Percentiles rank a stretch among this genome's conserved stretches.
Evolutionary conservation across 2,329 filamentous ascomycete species (phyloP).

Genomic region (Aspergillus alliaceus): DNA sequence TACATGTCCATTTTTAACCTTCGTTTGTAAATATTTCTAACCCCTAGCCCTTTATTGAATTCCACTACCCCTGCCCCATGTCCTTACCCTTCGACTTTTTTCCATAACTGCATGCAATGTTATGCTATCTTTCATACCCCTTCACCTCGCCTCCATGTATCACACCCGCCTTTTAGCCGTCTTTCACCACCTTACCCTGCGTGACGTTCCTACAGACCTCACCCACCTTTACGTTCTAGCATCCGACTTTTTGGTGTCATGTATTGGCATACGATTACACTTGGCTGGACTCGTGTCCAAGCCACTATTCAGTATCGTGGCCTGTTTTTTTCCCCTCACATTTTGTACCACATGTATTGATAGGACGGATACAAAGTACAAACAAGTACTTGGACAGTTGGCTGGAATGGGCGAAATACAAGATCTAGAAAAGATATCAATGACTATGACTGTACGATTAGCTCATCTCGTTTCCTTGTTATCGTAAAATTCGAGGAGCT

Average conservation of each 20-base stretch:
- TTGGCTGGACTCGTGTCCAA: neutral
- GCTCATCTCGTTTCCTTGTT: neutral
- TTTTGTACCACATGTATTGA: constrained; percentile 26
- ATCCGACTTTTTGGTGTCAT: neutral
- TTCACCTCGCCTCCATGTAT: neutral
- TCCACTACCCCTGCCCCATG: neutral
- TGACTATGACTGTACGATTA: constrained; percentile 34
- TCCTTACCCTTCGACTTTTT: neutral
- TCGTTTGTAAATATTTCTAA: constrained; percentile 35
- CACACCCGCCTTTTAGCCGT: neutral
- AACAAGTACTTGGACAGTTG: constrained; percentile 8
- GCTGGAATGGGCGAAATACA: constrained; percentile 21
- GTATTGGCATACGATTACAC: neutral
- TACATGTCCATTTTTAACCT: constrained; percentile 15
- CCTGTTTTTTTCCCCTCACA: constrained; percentile 2
- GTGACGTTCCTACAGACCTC: neutral
- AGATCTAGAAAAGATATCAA: constrained; percentile 28
- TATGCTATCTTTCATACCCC: neutral
- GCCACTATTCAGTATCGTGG: constrained; percentile 5
- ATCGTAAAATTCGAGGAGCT: too few species aligned
- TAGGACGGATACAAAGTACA: constrained; percentile 19
- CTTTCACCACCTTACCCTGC: neutral
- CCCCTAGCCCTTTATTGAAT: constrained; percentile 16
- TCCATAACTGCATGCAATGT: neutral
- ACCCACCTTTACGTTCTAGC: neutral